Evolutionary conservation across 768 basidiomycete genomes (phyloP), one percentile per base, ranked within the genome.

Genomic region (Boletus eberwhitei): DNA sequence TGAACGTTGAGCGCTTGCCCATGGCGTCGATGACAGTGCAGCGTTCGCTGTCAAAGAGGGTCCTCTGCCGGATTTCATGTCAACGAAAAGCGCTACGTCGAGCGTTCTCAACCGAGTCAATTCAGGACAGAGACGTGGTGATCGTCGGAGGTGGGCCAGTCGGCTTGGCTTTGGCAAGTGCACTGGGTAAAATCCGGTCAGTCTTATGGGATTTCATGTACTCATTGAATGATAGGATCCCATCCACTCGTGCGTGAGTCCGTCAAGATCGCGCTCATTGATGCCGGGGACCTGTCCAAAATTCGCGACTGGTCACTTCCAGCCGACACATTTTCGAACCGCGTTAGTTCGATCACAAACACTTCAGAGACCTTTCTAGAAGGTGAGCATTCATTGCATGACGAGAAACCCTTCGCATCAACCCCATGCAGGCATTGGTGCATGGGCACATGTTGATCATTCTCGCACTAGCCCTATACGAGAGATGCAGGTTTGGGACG

Each of bases 401-500:
- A 19, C 31, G 7, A 45, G 21, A 8, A 21, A 50, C 8, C 19
- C 17, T 22, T 46, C 19, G 7, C 21, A 53, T 52, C 50, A 31
- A 64, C 44, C 16, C 46, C 9, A 37, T 41, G 24, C 52, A 95
- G 95, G 79, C 45, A 88, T 87, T 61, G 92, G 90, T 13, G 86
- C 82, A n/a, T 98, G 95, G 96, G 64, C 76, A 12, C 73, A 88
- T 71, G 79, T 98, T 24, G 87, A 93, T 14, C 65, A 73, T 21
- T 59, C 68, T 13, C 79, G 95, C 26, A 89, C 90, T 2, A 78
- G 81, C 51, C 81, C 86, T 0, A 76, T 98, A 19, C 82, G 89
- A 60, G 85, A 91, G 59, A 93, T 98, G 87, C 85, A 94, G 93
- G 86, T 96, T 13, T 99, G 95, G 96, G 94, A 97, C 66, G 93